A percentile compares a stretch with the other conserved stretches of the same genome.
These are phyloP conservation scores for Nicotiana otophora DNA, from an alignment of 257 asterid genomes.

Conservation along the genomic window DNA sequence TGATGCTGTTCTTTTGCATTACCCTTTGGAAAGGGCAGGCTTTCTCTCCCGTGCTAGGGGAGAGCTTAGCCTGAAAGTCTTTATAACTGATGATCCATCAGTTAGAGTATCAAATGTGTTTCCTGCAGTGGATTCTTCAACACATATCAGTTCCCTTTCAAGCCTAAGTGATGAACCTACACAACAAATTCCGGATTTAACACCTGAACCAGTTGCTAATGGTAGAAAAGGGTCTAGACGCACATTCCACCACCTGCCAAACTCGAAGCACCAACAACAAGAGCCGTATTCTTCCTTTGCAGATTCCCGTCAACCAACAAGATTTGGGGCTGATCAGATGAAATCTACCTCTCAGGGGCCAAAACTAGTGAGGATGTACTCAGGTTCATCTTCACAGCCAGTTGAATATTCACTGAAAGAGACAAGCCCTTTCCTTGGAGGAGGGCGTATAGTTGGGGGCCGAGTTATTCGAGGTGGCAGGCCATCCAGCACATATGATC, in stretches of 20 bases:
- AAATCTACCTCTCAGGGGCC: slow-evolving; percentile 48
- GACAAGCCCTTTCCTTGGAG: slow-evolving; percentile 85
- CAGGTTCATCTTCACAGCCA: slow-evolving; percentile 49
- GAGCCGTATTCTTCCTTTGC: slow-evolving; percentile 21
- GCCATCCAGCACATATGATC: slow-evolving; percentile 60
- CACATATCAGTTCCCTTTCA: slow-evolving; percentile 28
- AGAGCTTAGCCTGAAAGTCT: slow-evolving; percentile 76
- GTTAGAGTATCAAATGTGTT: slow-evolving; percentile 40
- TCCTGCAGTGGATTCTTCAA: slow-evolving; percentile 39
- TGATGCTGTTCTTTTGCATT: slow-evolving; percentile 70
- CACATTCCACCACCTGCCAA: slow-evolving; percentile 47
- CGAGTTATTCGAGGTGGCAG: slow-evolving; percentile 48
- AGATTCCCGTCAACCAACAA: slow-evolving; percentile 26
- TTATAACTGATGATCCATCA: slow-evolving; percentile 54
- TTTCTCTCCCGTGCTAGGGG: slow-evolving; percentile 68
- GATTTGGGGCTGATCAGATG: slow-evolving; percentile 45
- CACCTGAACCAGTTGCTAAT: slow-evolving; percentile 16
- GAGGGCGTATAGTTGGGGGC: slow-evolving; percentile 71
- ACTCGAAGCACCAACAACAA: slow-evolving; percentile 30
- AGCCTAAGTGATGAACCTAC: slow-evolving; percentile 23
- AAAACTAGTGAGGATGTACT: slow-evolving; percentile 30
- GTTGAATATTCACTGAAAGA: slow-evolving; percentile 61
- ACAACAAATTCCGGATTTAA: slow-evolving; percentile 19
- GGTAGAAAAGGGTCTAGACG: slow-evolving; percentile 38
- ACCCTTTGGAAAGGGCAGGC: slow-evolving; percentile 70